A percentile compares a stretch with the other conserved stretches of the same genome.
These are phyloP conservation scores for Avicennia marina DNA, from an alignment of 257 asterid species.

Conservation along the genomic window DNA sequence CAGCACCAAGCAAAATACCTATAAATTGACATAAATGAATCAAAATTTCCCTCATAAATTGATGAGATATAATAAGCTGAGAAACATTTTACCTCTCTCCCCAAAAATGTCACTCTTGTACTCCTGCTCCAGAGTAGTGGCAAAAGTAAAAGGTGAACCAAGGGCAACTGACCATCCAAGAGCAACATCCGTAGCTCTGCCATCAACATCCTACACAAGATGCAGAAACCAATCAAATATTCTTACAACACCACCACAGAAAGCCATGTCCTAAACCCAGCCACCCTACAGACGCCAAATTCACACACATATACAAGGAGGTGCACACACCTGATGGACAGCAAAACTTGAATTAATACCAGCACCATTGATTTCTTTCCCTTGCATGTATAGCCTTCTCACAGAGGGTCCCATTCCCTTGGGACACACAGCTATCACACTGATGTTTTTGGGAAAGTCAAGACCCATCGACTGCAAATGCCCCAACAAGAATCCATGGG, in stretches of 20 bases:
- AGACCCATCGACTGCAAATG: slow-evolving; percentile 86
- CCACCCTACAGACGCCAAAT: background rate
- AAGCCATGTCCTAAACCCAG: background rate
- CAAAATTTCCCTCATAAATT: background rate
- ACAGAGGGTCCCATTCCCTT: slow-evolving; percentile 99
- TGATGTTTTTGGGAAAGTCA: slow-evolving; percentile 86
- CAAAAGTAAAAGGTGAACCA: slow-evolving; percentile 97
- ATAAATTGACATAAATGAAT: slow-evolving; percentile 10
- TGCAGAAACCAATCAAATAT: background rate
- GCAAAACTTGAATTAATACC: slow-evolving; percentile 96
- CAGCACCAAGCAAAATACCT: slow-evolving; percentile 98
- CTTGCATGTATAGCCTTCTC: slow-evolving; percentile 91
- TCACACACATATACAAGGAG: background rate
- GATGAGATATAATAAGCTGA: background rate
- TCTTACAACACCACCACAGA: background rate
- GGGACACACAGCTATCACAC: slow-evolving; percentile 96
- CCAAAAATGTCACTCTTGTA: slow-evolving; percentile 96
- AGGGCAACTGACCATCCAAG: slow-evolving; percentile 98
- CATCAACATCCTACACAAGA: slow-evolving; percentile 78
- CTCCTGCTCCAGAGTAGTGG: slow-evolving; percentile 87
- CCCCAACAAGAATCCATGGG: slow-evolving; percentile 96
- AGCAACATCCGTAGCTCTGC: slow-evolving; percentile 96
- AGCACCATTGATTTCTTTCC: slow-evolving; percentile 96
- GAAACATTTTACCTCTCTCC: slow-evolving; percentile 65
- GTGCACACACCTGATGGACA: slow-evolving; percentile 70